Base-by-base conservation (phyloP, 2,329 filamentous ascomycete genomes). In the Metarhizium brunneum region DNA sequence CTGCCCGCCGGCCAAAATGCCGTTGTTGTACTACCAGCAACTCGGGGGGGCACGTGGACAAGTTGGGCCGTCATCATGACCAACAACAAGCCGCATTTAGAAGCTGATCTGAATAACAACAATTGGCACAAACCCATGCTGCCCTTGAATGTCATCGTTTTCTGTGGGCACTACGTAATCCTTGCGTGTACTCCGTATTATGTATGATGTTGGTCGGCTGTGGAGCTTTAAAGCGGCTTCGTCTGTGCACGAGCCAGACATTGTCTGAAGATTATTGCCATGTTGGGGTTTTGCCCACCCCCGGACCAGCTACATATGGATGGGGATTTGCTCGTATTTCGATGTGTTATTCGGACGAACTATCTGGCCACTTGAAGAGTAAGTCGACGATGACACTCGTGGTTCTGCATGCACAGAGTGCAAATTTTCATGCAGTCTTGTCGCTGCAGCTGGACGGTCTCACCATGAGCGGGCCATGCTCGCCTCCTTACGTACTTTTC, bases 181-280 rank as follows among this genome's bases (percentile, higher is more conserved):
- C 42, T 20, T 18, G 52, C 20, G 42, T 20, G 25, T 25, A 25
- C 18, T 18, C 18, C 18, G 18, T 18, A 18, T 25, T 25, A 25
- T 2, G 20, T 18, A 6, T 54, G 18, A 40, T 20, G 45, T 43
- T 54, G 52, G 45, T 16, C 45, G 7, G 40, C 38, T n/a, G 52
- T 25, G 45, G 52, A 54, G 52, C 45, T 6, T 35, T 11, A 40
- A 43, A 42, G 35, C 42, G 30, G 38, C 20, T 49, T 54, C 20
- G 43, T 54, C 45, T 49, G 32, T 40, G 52, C 52, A 40, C 43
- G 30, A 42, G 32, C 52, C 52, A 54, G 52, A 50, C 52, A 54
- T 40, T 48, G 43, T 50, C n/a, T 50, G 45, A 50, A 50, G 45
- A 48, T 18, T 54, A 49, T 35, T 14, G 20, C 45, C 2, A n/a